A percentile compares a stretch with the other conserved stretches of the same genome.
Conservation (phyloP, 1,139 yeast species). For the Meyerozyma athensensis region DNA sequence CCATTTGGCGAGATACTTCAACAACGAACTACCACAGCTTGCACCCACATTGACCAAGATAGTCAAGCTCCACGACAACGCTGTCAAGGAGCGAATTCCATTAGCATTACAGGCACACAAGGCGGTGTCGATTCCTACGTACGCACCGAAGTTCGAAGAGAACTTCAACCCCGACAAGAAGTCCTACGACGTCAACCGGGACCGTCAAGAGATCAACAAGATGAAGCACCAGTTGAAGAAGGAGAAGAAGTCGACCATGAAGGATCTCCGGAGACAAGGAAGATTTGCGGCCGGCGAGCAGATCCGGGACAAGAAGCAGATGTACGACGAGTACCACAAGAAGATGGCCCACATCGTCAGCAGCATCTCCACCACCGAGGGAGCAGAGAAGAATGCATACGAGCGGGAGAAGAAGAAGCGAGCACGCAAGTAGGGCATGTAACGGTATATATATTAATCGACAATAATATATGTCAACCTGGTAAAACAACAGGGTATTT, state of each 20-base stretch:
- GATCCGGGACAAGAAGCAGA: slow-evolving; percentile 69
- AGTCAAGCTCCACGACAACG: slow-evolving; percentile 35
- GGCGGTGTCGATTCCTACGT: slow-evolving; percentile 79
- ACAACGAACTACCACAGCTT: background rate
- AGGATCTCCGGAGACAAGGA: slow-evolving; percentile 86
- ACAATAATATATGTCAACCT: background rate
- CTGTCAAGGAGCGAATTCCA: slow-evolving; percentile 56
- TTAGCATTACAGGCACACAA: slow-evolving; percentile 82
- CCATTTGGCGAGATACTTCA: slow-evolving; percentile 34
- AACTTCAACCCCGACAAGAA: slow-evolving; percentile 94
- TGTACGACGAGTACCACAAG: slow-evolving; percentile 76
- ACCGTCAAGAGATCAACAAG: slow-evolving; percentile 78
- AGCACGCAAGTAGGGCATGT: background rate
- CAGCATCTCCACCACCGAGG: slow-evolving; percentile 86
- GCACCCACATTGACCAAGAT: slow-evolving; percentile 40
- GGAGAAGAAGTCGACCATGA: slow-evolving; percentile 82
- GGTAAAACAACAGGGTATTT: slow-evolving; percentile 1
- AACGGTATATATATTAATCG: background rate
- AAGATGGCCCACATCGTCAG: slow-evolving; percentile 87
- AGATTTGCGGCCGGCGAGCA: slow-evolving; percentile 84
- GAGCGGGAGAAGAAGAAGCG: slow-evolving; percentile 70
- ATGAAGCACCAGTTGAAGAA: slow-evolving; percentile 82
- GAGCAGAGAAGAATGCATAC: slow-evolving; percentile 87
- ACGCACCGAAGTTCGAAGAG: slow-evolving; percentile 90
- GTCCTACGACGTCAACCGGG: slow-evolving; percentile 79